Evolutionary conservation across 352 stramenopile genomes (phyloP).

Genomic region (Thraustochytrium striatum): DNA sequence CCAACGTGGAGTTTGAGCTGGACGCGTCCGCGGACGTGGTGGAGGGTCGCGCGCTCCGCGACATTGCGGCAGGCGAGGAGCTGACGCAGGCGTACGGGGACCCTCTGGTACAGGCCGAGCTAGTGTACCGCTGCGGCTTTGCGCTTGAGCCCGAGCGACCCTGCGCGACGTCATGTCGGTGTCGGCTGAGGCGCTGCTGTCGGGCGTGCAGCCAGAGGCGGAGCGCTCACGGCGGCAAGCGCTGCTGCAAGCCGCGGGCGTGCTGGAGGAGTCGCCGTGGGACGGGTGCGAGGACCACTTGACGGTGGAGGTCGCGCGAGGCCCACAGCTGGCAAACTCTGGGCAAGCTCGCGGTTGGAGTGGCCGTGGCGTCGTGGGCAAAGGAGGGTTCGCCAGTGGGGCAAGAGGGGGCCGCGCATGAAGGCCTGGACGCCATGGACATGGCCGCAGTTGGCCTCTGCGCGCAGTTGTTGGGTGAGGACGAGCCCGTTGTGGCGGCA

Average conservation of each 20-base stretch:
- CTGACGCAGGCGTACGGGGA: slow-evolving; percentile 39
- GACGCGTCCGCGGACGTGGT: not conserved
- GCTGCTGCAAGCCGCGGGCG: not conserved
- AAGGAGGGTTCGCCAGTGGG: too few species aligned
- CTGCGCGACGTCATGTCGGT: slow-evolving; percentile 1
- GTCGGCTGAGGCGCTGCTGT: not conserved
- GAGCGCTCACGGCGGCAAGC: not conserved
- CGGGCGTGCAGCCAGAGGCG: not conserved
- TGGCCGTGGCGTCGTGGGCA: too few species aligned
- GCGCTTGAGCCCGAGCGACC: not conserved
- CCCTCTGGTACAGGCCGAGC: not conserved
- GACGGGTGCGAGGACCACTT: not conserved
- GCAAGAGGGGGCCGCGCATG: too few species aligned
- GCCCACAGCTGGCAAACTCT: too few species aligned
- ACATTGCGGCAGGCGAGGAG: slow-evolving; percentile 21
- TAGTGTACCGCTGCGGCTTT: slow-evolving; percentile 39
- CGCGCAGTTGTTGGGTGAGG: too few species aligned
- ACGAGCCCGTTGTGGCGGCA: too few species aligned
- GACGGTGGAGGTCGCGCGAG: not conserved
- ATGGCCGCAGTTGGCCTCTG: too few species aligned
- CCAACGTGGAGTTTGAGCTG: slow-evolving; percentile 29
- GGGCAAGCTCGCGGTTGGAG: too few species aligned
- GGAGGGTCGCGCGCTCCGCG: not conserved
- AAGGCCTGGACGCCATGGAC: too few species aligned
- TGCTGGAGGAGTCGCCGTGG: slow-evolving; percentile 4